Conservation (phyloP, 1,284 basidiomycete species). For the Cryptococcus sp. region DNA sequence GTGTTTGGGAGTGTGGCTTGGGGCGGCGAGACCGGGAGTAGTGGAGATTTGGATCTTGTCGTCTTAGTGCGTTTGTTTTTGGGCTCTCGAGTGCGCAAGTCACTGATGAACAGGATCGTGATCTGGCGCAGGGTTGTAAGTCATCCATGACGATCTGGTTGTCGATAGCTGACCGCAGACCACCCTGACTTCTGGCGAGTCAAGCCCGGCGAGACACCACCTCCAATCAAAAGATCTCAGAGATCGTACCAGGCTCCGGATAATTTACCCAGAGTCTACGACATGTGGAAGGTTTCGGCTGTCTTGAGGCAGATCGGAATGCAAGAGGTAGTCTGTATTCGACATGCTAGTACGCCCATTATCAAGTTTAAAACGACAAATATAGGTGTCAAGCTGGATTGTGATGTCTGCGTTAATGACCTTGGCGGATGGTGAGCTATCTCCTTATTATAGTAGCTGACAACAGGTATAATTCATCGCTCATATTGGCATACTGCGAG, state of each 20-base stretch:
- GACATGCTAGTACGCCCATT: constrained; percentile 40
- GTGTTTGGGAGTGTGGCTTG: constrained; percentile 48
- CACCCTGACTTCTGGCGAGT: constrained; percentile 20
- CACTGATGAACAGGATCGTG: constrained; percentile 23
- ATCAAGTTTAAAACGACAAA: constrained; percentile 34
- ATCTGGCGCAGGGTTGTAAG: constrained; percentile 38
- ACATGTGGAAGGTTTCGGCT: constrained; percentile 23
- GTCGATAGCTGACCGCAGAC: constrained; percentile 11
- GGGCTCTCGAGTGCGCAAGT: not conserved
- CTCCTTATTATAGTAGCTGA: not conserved
- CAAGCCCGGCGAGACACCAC: constrained; percentile 1
- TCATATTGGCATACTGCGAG: constrained; percentile 46
- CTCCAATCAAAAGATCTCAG: not conserved
- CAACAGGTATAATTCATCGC: constrained; percentile 43
- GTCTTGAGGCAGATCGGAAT: constrained; percentile 20
- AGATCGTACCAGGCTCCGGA: not conserved
- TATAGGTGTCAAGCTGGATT: constrained; percentile 19
- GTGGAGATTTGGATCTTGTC: constrained; percentile 44
- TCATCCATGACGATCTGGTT: too few relatives aligned
- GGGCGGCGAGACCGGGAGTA: constrained; percentile 40
- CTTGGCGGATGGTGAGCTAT: constrained; percentile 41
- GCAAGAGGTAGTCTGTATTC: constrained; percentile 19
- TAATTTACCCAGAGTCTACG: constrained; percentile 30
- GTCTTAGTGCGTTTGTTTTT: constrained; percentile 25
- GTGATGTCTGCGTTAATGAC: constrained; percentile 48